phyloP scores from a whole-genome alignment of 352 stramenopile species.

The Phytophthora pistaciae region DNA sequence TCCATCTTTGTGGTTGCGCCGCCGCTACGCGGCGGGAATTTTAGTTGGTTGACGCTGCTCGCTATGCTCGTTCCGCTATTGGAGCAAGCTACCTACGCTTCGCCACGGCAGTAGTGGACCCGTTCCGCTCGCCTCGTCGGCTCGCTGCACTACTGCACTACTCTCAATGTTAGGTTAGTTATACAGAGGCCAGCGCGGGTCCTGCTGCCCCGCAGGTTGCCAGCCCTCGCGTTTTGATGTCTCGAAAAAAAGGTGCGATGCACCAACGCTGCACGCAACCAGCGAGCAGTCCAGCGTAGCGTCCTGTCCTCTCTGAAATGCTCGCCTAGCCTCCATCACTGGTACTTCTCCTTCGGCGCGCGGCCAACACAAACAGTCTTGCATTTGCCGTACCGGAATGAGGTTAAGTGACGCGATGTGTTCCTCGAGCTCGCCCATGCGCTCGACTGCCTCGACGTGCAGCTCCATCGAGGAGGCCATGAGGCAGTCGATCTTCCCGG shows the following conservation, averaged over 20 bases:
- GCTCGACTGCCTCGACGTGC: slow-evolving; percentile 41
- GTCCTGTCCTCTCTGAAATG: slow-evolving; percentile 34
- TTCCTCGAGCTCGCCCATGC: slow-evolving; percentile 28
- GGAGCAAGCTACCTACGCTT: too few relatives aligned
- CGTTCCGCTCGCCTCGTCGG: too few relatives aligned
- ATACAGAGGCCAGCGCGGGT: too few relatives aligned
- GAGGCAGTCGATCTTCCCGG: slow-evolving; percentile 38
- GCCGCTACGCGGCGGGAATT: too few relatives aligned
- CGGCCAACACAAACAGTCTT: neutral
- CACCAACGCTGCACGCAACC: slow-evolving; percentile 17
- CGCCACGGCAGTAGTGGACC: too few relatives aligned
- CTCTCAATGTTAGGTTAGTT: too few relatives aligned
- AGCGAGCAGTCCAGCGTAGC: slow-evolving; percentile 24
- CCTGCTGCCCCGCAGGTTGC: too few relatives aligned
- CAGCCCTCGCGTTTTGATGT: slow-evolving; percentile 9
- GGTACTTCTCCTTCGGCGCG: slow-evolving; percentile 39
- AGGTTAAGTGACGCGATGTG: slow-evolving; percentile 37
- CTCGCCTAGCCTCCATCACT: slow-evolving; percentile 29
- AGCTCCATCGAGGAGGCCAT: slow-evolving; percentile 41
- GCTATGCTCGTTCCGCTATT: too few relatives aligned
- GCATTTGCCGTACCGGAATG: slow-evolving; percentile 21
- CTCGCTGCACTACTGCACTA: too few relatives aligned
- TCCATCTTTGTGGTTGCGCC: too few relatives aligned
- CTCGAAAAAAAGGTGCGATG: slow-evolving; percentile 40
- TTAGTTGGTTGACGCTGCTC: too few relatives aligned